A percentile compares a stretch with the other conserved stretches of the same genome.
Conservation (phyloP, 352 stramenopile genomes). For the Phytophthora hybrid region DNA sequence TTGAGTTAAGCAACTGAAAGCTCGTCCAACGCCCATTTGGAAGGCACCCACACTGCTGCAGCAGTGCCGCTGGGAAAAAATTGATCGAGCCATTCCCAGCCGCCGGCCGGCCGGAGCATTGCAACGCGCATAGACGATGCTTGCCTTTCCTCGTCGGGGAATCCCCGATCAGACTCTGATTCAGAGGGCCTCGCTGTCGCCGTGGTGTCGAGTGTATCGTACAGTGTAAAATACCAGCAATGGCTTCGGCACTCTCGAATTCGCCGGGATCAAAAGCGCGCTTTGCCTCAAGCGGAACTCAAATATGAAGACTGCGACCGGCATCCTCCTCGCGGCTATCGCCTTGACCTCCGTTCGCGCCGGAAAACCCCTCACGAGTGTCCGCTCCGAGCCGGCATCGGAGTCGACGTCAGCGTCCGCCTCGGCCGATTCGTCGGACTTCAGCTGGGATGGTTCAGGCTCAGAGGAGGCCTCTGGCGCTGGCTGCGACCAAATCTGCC, state of each 20-base stretch:
- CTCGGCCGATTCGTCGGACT: constrained; percentile 20
- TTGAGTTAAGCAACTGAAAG: no score
- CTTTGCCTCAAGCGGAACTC: not conserved
- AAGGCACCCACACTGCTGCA: not conserved
- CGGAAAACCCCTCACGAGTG: constrained; percentile 4
- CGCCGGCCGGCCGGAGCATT: constrained; percentile 10
- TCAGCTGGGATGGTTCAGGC: constrained; percentile 32
- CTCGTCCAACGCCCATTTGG: no score
- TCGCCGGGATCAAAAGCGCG: constrained; percentile 2
- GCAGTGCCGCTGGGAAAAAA: not conserved
- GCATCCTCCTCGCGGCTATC: constrained; percentile 19
- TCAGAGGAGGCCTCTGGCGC: constrained; percentile 22
- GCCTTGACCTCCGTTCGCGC: constrained; percentile 8
- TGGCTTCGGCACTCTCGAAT: constrained; percentile 21
- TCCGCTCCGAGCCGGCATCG: not conserved
- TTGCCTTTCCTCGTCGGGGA: constrained; percentile 8
- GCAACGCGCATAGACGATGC: constrained; percentile 22
- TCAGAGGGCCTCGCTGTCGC: not conserved
- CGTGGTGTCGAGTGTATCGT: constrained; percentile 2
- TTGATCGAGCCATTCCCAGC: not conserved
- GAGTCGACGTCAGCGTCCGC: constrained; percentile 2
- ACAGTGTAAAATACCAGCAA: not conserved
- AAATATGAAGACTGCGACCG: constrained; percentile 18
- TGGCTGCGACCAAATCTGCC: constrained; percentile 36
- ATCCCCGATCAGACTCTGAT: constrained; percentile 14